phyloP scores from a whole-genome alignment of 2,329 filamentous ascomycete species.

The Setomelanomma holmii region DNA sequence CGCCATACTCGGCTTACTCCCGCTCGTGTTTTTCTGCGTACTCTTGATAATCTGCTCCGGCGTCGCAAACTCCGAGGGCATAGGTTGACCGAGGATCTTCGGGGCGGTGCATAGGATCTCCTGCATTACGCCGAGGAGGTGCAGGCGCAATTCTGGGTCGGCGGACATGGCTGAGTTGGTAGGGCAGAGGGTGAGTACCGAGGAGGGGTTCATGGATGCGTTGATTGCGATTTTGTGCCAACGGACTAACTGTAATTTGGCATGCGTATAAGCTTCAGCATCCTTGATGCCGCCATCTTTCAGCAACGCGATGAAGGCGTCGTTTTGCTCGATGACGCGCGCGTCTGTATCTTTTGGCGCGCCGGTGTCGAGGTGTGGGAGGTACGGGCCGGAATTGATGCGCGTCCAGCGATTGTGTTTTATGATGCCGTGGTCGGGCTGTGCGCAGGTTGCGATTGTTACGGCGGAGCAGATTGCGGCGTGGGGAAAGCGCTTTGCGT shows the following conservation, averaged over 20 bases:
- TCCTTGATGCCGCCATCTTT: slow-evolving; percentile 69
- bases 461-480: slow-evolving; percentile 71
- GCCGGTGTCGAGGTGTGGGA: slow-evolving; percentile 55
- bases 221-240: slow-evolving; percentile 84
- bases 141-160: slow-evolving; percentile 67
- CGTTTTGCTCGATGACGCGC: slow-evolving; percentile 54
- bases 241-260: slow-evolving; percentile 71
- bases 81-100: slow-evolving; percentile 66
- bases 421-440: slow-evolving; percentile 67
- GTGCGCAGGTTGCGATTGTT: slow-evolving; percentile 73
- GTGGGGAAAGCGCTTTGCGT: slow-evolving; percentile 66
- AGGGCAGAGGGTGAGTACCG: slow-evolving; percentile 69
- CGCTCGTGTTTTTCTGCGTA: slow-evolving; percentile 67
- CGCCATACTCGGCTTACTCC: slow-evolving; percentile 70
- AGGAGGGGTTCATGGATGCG: slow-evolving; percentile 75
- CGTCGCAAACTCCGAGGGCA: slow-evolving; percentile 66
- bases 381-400: slow-evolving; percentile 73
- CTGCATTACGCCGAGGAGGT: slow-evolving; percentile 71
- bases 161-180: slow-evolving; percentile 71
- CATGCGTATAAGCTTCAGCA: slow-evolving; percentile 68
- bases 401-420: slow-evolving; percentile 77
- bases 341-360: slow-evolving; percentile 26
- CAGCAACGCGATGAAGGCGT: slow-evolving; percentile 62
- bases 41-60: slow-evolving; percentile 69
- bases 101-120: slow-evolving; percentile 72